Base-by-base conservation (phyloP, 768 basidiomycete species). In the Kwoniella mangroviensis region DNA sequence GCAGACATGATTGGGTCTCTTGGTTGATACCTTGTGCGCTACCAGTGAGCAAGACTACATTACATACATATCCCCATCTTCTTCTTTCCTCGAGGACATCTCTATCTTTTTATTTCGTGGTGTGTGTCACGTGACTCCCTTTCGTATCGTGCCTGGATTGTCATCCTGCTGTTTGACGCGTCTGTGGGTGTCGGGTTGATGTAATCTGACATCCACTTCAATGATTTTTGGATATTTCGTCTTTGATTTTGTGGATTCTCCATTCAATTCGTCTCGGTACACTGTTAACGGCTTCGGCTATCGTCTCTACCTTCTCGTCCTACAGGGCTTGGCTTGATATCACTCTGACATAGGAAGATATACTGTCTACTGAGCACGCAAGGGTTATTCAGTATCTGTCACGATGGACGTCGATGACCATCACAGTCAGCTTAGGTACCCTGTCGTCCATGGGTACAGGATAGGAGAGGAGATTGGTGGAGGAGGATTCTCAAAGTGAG, bases 401-500 rank as follows among this genome's bases (percentile, higher is more conserved):
- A 56, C 2, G 2, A 73, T 73, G 68, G 65, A 73, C 43, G 28
- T 73, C 9, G 72, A 73, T 34, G 43, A 41, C 1, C 42, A 62
- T 19, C 17, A 64, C 19, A 54, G 28, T 4, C 65, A 62, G 34
- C 40, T 67, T 22, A 28, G 51, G 28, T 82, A 79, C 61, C 78
- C 79, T 1, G 34, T 57, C n/a, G 70, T 82, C 13, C 42, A 73
- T 15, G 92, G 92, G 21, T 94, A 87, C 80, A 84, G 88, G 26
- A 85, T 94, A 15, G 84, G 91, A 3, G 85, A 91, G 71, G 87
- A 90, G 81, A 90, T 95, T 53, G 93, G 93, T 9, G 92, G 92
- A 2, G 93, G 93, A 21, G 92, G 91, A 15, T 95, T 94, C 82
- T 91, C 93, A 56, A 90, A 86, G 93, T 92, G 71, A 81, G 89